Evolutionary conservation across 495 filamentous ascomycete genomes (phyloP).

Genomic region (Aspergillus sclerotioniger): DNA sequence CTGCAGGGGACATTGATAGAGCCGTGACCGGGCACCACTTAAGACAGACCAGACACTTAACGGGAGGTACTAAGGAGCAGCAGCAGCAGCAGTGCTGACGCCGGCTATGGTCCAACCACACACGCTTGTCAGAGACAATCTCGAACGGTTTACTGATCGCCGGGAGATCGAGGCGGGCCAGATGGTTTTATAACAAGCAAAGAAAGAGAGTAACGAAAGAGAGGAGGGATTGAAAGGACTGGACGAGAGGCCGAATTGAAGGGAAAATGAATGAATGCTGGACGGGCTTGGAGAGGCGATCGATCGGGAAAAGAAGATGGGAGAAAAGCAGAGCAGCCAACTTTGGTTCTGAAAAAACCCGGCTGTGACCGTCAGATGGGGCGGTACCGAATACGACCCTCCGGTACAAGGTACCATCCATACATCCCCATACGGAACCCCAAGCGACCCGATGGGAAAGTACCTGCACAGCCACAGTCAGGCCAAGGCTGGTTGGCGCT

Average conservation of each 20-base stretch:
- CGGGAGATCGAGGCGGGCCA: neutral
- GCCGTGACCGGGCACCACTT: neutral
- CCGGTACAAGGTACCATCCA: neutral
- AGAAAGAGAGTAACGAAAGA: neutral
- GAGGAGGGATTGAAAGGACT: neutral
- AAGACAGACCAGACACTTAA: neutral
- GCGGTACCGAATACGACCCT: slow-evolving; percentile 9
- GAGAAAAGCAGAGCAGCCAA: slow-evolving; percentile 1
- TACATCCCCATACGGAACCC: neutral
- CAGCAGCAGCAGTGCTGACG: neutral
- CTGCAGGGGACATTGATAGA: slow-evolving; percentile 19
- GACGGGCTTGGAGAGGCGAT: neutral
- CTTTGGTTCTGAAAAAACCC: slow-evolving; percentile 7
- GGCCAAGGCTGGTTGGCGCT: neutral
- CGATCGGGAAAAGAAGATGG: slow-evolving; percentile 8
- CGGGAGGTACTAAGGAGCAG: neutral
- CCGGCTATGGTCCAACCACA: neutral
- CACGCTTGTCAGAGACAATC: neutral
- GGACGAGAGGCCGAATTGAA: neutral
- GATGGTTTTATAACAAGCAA: neutral
- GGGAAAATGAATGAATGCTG: neutral
- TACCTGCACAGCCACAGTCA: slow-evolving; percentile 10
- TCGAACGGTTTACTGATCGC: neutral
- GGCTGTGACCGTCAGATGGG: slow-evolving; percentile 8
- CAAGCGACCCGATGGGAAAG: neutral